Conservation (phyloP, 306 rosid genomes). For the Acmispon strigosus region DNA sequence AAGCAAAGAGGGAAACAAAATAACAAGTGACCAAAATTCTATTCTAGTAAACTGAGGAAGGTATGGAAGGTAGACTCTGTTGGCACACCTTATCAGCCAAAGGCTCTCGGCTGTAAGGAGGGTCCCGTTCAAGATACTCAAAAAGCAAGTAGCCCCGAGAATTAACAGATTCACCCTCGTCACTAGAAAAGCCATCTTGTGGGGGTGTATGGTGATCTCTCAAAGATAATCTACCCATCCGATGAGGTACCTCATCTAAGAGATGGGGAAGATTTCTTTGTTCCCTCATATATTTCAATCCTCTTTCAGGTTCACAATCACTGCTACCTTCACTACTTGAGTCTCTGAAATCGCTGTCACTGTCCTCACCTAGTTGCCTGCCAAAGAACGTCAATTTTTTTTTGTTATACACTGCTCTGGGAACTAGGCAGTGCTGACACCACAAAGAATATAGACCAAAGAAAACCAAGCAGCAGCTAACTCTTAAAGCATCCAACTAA, state of each 20-base stretch:
- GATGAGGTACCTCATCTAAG: constrained; percentile 32
- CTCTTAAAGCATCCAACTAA: background rate
- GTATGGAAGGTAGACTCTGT: background rate
- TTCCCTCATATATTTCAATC: constrained; percentile 36
- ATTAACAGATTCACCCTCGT: constrained; percentile 66
- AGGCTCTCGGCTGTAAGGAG: constrained; percentile 84
- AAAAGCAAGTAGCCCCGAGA: constrained; percentile 59
- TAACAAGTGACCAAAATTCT: background rate
- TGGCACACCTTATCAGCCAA: constrained; percentile 75
- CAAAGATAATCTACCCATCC: constrained; percentile 53
- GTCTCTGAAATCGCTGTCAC: constrained; percentile 82
- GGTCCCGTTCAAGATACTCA: constrained; percentile 71
- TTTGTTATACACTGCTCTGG: background rate
- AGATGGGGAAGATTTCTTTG: constrained; percentile 39
- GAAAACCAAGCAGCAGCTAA: background rate
- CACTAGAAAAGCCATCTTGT: constrained; percentile 77
- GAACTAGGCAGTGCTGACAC: background rate
- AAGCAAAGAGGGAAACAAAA: background rate
- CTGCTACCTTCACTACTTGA: constrained; percentile 87
- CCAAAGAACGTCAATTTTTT: too few relatives aligned
- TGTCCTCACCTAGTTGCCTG: constrained; percentile 77
- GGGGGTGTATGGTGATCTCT: constrained; percentile 43
- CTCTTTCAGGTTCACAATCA: constrained; percentile 60
- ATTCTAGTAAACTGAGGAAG: background rate
- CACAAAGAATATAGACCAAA: background rate